Evolutionary conservation across 768 basidiomycete genomes (phyloP).

Genomic region (Phylloporus sp.): DNA sequence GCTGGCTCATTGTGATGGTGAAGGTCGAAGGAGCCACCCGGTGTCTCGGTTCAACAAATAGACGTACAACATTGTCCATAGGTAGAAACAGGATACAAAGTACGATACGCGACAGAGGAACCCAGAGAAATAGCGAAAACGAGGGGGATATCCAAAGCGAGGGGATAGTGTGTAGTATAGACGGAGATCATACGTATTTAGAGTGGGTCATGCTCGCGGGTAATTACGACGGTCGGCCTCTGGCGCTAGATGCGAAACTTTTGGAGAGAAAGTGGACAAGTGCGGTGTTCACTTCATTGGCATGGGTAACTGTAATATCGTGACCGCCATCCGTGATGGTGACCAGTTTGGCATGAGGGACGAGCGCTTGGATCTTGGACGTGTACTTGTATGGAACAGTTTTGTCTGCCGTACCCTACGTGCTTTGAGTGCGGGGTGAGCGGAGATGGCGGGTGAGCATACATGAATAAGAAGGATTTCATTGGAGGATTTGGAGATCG

Average conservation of each 20-base stretch:
- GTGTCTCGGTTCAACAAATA: background rate
- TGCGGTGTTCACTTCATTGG: slow-evolving; percentile 27
- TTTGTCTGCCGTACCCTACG: slow-evolving; percentile 30
- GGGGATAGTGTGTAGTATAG: slow-evolving; percentile 5
- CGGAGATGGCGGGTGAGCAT: slow-evolving; percentile 10
- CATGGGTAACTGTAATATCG: slow-evolving; percentile 31
- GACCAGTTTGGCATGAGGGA: slow-evolving; percentile 27
- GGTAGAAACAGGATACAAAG: slow-evolving; percentile 11
- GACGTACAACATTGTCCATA: slow-evolving; percentile 11
- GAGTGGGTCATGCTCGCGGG: background rate
- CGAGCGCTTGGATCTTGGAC: slow-evolving; percentile 26
- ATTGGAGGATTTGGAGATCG: slow-evolving; percentile 43
- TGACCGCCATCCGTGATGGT: slow-evolving; percentile 29
- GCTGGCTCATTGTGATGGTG: slow-evolving; percentile 7
- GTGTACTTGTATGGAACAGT: slow-evolving; percentile 33
- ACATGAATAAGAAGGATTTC: slow-evolving; percentile 65
- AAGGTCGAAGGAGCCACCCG: background rate
- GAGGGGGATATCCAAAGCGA: slow-evolving; percentile 2
- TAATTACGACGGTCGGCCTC: background rate
- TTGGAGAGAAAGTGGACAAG: slow-evolving; percentile 26
- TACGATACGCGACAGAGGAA: background rate
- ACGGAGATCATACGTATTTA: background rate
- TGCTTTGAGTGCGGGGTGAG: background rate
- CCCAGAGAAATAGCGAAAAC: background rate
- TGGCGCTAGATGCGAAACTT: background rate